Evolutionary conservation across 129 eudicot genomes (phyloP).

Genomic region (Escallonia rubra): DNA sequence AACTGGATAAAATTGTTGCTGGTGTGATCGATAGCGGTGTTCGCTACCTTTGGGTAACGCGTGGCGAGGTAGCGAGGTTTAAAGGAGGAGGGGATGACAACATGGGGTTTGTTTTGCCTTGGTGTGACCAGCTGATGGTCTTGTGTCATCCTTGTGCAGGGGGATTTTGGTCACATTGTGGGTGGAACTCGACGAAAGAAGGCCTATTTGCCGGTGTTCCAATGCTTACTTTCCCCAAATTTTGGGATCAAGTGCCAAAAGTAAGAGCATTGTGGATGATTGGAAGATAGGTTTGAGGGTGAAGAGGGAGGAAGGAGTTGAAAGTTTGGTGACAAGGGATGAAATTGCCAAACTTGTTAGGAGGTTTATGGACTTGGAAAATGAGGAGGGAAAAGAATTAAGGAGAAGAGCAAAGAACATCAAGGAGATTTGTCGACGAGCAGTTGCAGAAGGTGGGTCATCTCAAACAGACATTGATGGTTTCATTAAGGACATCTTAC

Average conservation of each 20-base stretch:
- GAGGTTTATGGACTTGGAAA: slow-evolving; percentile 52
- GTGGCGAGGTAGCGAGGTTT: slow-evolving; percentile 27
- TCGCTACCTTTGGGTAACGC: slow-evolving; percentile 59
- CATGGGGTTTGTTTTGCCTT: slow-evolving; percentile 37
- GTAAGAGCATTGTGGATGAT: slow-evolving; percentile 61
- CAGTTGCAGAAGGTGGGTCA: slow-evolving; percentile 41
- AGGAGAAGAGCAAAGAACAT: slow-evolving; percentile 37
- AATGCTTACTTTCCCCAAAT: slow-evolving; percentile 50
- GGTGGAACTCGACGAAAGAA: slow-evolving; percentile 84
- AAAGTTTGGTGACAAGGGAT: slow-evolving; percentile 34
- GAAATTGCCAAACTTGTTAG: slow-evolving; percentile 29
- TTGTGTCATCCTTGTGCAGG: slow-evolving; percentile 58
- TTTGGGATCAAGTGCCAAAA: slow-evolving; percentile 59
- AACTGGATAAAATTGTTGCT: slow-evolving; percentile 45
- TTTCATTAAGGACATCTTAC: slow-evolving; percentile 37
- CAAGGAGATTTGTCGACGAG: slow-evolving; percentile 23
- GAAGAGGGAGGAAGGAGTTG: slow-evolving; percentile 17
- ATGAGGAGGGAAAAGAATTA: slow-evolving; percentile 46
- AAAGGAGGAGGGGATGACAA: slow-evolving; percentile 1
- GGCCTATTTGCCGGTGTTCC: slow-evolving; percentile 56
- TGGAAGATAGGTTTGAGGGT: slow-evolving; percentile 67
- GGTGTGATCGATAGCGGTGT: slow-evolving; percentile 57
- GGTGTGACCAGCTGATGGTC: slow-evolving; percentile 79
- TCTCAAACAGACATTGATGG: slow-evolving; percentile 34
- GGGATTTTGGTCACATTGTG: slow-evolving; percentile 87